Percentiles rank a stretch among this genome's conserved stretches.
Evolutionary conservation across 2,329 filamentous ascomycete genomes (phyloP).

Genomic region (Cephalotrichum gorgonifer): DNA sequence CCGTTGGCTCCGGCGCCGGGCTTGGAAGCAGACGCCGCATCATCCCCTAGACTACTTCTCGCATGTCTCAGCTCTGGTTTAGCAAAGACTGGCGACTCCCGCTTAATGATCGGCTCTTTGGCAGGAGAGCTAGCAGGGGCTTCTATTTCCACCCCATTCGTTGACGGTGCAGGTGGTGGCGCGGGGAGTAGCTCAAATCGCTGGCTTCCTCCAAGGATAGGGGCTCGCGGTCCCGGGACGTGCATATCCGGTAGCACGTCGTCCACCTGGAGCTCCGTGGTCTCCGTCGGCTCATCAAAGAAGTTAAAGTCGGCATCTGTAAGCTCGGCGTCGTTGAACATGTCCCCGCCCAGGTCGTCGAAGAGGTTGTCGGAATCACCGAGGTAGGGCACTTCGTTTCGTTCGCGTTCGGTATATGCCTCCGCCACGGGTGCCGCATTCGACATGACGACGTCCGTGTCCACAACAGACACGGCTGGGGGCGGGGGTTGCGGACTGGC

Average conservation of each 20-base stretch:
- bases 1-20: neutral
- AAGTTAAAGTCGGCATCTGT: conserved; percentile 79
- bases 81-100: conserved; percentile 30
- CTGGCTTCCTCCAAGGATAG: conserved; percentile 3
- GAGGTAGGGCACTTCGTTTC: conserved; percentile 27
- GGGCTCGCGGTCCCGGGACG: conserved; percentile 1
- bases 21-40: conserved; percentile 20
- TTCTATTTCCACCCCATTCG: conserved; percentile 4
- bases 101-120: conserved; percentile 2
- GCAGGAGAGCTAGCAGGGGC: neutral
- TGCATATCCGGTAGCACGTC: conserved; percentile 14
- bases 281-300: conserved; percentile 55
- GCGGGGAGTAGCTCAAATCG: conserved; percentile 1
- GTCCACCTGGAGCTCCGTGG: conserved; percentile 24
- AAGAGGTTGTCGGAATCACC: conserved; percentile 51
- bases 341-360: conserved; percentile 57
- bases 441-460: conserved; percentile 18
- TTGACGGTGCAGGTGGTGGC: conserved; percentile 6
- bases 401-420: conserved; percentile 5
- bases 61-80: conserved; percentile 51
- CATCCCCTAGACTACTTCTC: conserved; percentile 39
- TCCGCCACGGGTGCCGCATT: conserved; percentile 7
- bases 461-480: conserved; percentile 19
- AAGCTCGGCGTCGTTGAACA: conserved; percentile 64
- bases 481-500: conserved; percentile 34